phyloP scores from a whole-genome alignment of 371 early-diverging fungal species.

The Batkoa obscura region DNA sequence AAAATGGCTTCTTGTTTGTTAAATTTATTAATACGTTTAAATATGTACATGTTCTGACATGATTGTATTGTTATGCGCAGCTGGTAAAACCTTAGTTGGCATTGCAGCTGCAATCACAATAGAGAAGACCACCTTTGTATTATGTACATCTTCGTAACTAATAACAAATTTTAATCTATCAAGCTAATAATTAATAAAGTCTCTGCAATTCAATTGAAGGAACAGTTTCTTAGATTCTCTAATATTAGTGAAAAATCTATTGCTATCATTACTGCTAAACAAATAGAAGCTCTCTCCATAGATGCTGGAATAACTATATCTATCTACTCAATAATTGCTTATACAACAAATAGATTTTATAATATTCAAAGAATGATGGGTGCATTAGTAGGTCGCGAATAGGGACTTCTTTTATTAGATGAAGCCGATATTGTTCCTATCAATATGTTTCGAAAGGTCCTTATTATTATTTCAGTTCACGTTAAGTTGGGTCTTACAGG shows the following conservation, averaged over 20 bases:
- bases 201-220: conserved; percentile 99
- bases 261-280: conserved; percentile 91
- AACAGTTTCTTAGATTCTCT: conserved; percentile 91
- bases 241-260: conserved; percentile 82
- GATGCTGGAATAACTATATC: conserved; percentile 90
- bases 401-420: conserved; percentile 97
- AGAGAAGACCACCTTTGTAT: conserved; percentile 84
- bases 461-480: conserved; percentile 92
- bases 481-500: conserved; percentile 98
- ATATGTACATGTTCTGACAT: conserved; percentile 93
- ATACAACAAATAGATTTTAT: conserved; percentile 83
- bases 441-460: conserved; percentile 94
- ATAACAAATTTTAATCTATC: too few species aligned
- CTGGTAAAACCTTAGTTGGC: conserved; percentile 99
- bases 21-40: not conserved
- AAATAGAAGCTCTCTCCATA: conserved; percentile 76
- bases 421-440: conserved; percentile 99
- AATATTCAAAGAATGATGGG: conserved; percentile 97
- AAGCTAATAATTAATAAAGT: too few species aligned
- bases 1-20: not conserved
- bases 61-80: conserved; percentile 98
- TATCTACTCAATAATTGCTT: conserved; percentile 98
- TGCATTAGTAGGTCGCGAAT: conserved; percentile 76
- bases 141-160: conserved; percentile 96
- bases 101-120: conserved; percentile 98